phyloP scores from a whole-genome alignment of 1,284 basidiomycete species.

The Fomitopsis schrenkii region DNA sequence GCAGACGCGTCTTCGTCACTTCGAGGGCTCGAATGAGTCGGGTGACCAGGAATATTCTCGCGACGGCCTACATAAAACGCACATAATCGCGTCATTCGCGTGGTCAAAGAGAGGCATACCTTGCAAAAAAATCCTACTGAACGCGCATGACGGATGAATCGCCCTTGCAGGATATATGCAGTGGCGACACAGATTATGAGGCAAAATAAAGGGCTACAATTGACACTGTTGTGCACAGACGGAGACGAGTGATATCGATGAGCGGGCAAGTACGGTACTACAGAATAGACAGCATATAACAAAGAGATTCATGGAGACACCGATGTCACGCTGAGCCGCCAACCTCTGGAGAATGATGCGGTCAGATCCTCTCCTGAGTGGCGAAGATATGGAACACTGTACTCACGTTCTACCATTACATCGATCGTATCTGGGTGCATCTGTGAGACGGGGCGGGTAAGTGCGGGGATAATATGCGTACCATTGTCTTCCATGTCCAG shows the following conservation, averaged over 20 bases:
- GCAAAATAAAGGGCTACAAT: conserved; percentile 1
- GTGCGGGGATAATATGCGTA: conserved; percentile 27
- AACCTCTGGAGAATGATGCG: conserved; percentile 26
- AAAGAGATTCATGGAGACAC: conserved; percentile 2
- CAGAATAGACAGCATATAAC: conserved; percentile 6
- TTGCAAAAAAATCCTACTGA: too few species aligned
- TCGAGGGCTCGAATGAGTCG: not conserved
- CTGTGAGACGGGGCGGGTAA: not conserved
- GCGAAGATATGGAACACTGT: not conserved
- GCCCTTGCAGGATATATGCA: too few species aligned
- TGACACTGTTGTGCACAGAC: not conserved
- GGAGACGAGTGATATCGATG: not conserved
- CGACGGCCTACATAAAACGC: too few species aligned
- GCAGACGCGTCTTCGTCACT: too few species aligned
- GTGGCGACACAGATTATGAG: not conserved
- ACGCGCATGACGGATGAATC: too few species aligned
- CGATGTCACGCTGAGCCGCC: conserved; percentile 27
- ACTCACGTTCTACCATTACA: conserved; percentile 90
- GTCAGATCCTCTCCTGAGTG: not conserved
- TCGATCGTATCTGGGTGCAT: conserved; percentile 70
- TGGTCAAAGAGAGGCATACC: too few species aligned
- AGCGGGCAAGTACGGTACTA: conserved; percentile 1
- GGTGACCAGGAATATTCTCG: too few species aligned
- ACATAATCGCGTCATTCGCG: too few species aligned
- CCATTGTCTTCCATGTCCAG: conserved; percentile 87